phyloP scores from a whole-genome alignment of 2,329 filamentous ascomycete species.

The Cercospora sp. region DNA sequence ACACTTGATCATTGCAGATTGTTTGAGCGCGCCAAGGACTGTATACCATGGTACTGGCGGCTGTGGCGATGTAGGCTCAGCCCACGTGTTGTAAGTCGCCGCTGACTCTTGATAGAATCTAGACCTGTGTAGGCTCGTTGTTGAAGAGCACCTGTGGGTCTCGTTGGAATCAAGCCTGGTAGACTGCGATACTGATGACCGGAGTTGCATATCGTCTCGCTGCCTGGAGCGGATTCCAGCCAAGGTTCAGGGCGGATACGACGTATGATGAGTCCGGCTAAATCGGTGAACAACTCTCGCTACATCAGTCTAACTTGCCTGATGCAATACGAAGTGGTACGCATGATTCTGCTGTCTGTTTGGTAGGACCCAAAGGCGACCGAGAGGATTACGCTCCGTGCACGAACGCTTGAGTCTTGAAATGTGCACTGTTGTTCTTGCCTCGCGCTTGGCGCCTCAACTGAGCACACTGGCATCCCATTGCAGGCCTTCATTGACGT shows the following conservation, averaged over 20 bases:
- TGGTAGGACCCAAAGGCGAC: not conserved
- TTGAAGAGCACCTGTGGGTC: not conserved
- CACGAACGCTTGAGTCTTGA: not conserved
- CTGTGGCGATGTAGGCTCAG: not conserved
- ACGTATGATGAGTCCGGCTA: not conserved
- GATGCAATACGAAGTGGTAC: not conserved
- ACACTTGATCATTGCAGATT: not conserved
- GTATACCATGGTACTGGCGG: not conserved
- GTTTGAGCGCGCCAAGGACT: not conserved
- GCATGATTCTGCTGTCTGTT: not conserved
- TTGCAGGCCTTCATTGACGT: not conserved
- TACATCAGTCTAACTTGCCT: not conserved
- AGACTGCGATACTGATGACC: not conserved
- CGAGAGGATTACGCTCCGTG: not conserved
- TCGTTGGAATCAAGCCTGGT: not conserved
- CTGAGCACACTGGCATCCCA: not conserved
- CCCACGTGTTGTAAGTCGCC: not conserved
- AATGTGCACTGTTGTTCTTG: not conserved
- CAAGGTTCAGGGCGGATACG: not conserved
- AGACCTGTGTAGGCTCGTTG: not conserved
- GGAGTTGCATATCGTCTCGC: not conserved
- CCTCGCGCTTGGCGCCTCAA: not conserved
- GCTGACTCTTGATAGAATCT: not conserved
- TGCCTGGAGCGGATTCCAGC: not conserved
- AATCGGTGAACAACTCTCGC: not conserved